Conservation (phyloP, 2,329 filamentous ascomycete genomes). For the Verticillium nonalfalfae region DNA sequence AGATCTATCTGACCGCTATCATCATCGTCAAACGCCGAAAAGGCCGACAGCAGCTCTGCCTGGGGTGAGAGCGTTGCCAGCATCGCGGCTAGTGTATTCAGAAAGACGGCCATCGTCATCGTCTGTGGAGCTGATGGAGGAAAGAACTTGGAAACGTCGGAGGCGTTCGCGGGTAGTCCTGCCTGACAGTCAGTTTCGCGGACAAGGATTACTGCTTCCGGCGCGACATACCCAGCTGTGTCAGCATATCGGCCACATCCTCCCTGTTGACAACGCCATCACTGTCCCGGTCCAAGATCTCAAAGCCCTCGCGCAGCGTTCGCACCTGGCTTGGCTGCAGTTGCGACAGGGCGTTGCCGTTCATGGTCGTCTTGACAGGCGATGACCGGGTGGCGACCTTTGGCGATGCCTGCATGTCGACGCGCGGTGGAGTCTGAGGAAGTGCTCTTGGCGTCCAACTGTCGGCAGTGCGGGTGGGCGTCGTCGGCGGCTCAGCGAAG, state of each 20-base stretch:
- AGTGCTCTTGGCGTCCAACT: slow-evolving; percentile 30
- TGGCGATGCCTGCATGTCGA: slow-evolving; percentile 29
- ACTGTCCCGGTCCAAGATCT: slow-evolving; percentile 84
- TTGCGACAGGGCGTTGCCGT: slow-evolving; percentile 57
- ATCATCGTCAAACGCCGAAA: slow-evolving; percentile 92
- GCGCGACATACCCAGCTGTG: slow-evolving; percentile 60
- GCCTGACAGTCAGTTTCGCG: slow-evolving; percentile 5
- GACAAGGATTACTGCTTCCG: not conserved
- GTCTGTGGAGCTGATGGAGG: slow-evolving; percentile 64
- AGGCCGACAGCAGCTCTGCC: slow-evolving; percentile 78
- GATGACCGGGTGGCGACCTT: slow-evolving; percentile 23
- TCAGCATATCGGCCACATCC: slow-evolving; percentile 82
- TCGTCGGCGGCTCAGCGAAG: slow-evolving; percentile 34
- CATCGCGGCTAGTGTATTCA: slow-evolving; percentile 72
- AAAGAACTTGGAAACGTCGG: slow-evolving; percentile 77
- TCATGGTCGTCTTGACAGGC: slow-evolving; percentile 27
- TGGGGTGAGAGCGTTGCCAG: slow-evolving; percentile 70
- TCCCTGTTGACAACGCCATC: slow-evolving; percentile 77
- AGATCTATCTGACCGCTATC: slow-evolving; percentile 91
- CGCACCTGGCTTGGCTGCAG: slow-evolving; percentile 78
- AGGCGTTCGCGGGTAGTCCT: slow-evolving; percentile 68
- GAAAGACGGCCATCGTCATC: slow-evolving; percentile 77
- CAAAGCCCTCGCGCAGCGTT: slow-evolving; percentile 86
- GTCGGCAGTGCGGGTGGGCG: slow-evolving; percentile 25
- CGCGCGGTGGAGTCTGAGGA: slow-evolving; percentile 11